Percentiles rank a stretch among this genome's conserved stretches.
phyloP scores from a whole-genome alignment of 352 stramenopile genomes.

The Globisporangium carolinianum region DNA sequence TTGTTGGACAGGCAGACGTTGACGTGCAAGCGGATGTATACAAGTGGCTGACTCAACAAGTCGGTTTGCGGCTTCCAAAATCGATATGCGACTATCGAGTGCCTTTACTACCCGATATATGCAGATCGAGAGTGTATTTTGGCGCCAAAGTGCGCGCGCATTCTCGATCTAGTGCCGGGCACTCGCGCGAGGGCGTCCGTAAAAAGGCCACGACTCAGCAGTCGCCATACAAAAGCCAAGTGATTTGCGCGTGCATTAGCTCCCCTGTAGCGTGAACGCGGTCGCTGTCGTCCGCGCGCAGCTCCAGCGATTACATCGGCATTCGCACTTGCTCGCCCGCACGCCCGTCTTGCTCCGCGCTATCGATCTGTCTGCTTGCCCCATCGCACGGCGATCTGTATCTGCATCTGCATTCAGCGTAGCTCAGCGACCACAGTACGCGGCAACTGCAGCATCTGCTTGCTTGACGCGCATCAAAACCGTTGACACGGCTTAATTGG shows the following conservation, averaged over 20 bases:
- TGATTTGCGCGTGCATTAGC: neutral
- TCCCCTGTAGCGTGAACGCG: neutral
- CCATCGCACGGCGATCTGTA: neutral
- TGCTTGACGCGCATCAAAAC: no score
- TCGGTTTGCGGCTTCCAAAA: no score
- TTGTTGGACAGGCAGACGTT: no score
- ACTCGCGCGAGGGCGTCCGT: neutral
- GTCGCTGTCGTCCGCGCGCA: neutral
- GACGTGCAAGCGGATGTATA: no score
- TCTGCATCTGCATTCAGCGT: neutral
- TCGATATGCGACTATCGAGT: no score
- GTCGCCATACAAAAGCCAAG: neutral
- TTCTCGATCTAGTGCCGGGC: neutral
- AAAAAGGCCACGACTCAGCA: neutral
- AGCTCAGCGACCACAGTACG: no score
- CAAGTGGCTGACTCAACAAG: no score
- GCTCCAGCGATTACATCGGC: neutral
- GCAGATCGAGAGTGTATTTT: neutral
- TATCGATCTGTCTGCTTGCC: no score
- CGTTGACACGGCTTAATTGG: neutral
- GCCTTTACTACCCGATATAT: no score
- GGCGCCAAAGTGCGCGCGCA: neutral
- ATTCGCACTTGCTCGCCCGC: neutral
- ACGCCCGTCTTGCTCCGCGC: neutral
- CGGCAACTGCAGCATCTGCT: neutral